Evolutionary conservation across 1,284 basidiomycete genomes (phyloP), one percentile per base, ranked within the genome.

Genomic region (Grifola frondosa): DNA sequence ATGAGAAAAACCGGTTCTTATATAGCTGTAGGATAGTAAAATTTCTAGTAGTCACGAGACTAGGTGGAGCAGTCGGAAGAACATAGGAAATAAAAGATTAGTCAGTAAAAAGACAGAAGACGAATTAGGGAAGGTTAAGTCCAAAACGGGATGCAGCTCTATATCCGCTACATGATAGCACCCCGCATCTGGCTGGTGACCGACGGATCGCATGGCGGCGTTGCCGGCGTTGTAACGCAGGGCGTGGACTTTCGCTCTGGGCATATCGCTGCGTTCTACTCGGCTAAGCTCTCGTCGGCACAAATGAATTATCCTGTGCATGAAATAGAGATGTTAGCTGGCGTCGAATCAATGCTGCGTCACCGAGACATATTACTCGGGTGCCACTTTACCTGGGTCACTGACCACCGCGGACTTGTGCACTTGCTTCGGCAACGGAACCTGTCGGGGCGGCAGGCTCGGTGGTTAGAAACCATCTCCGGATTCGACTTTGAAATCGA

Each of bases 81-180:
- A n/a, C n/a, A n/a, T n/a, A n/a, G n/a, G n/a, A n/a, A n/a, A n/a
- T n/a, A n/a, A n/a, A n/a, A n/a, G n/a, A n/a, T n/a, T n/a, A n/a
- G n/a, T n/a, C n/a, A n/a, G n/a, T n/a, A n/a, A n/a, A n/a, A n/a
- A n/a, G n/a, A n/a, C n/a, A n/a, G n/a, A n/a, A n/a, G n/a, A n/a
- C n/a, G n/a, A n/a, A n/a, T n/a, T n/a, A n/a, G n/a, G n/a, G n/a
- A n/a, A n/a, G n/a, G n/a, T n/a, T n/a, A n/a, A n/a, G n/a, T n/a
- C n/a, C n/a, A n/a, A n/a, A n/a, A 44, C n/a, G 46, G 57, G 1
- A 45, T 33, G 5, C 30, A 54, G 0, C 22, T 62, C 0, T 49
- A 63, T n/a, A n/a, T n/a, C 32, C 53, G 59, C 36, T 46, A 43
- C 2, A 9, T 28, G 13, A 34, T 28, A 1, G 34, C 34, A 12